Evolutionary conservation across 768 basidiomycete species (phyloP).

Genomic region (Termitomyces eurrhizus): DNA sequence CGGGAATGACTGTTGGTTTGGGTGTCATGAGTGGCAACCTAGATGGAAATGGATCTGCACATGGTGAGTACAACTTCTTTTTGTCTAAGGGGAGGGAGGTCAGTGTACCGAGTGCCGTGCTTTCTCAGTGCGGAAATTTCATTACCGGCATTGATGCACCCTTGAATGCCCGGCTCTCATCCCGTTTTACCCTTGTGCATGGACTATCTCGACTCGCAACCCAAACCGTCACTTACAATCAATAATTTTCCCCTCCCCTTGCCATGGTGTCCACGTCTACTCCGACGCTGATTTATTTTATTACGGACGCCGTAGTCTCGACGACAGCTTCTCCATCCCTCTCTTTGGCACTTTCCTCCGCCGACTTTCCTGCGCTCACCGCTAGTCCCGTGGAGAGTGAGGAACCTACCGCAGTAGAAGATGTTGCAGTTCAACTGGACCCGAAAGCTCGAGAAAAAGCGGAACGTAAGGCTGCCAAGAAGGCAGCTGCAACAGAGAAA

Average conservation of each 20-base stretch:
- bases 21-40: slow-evolving; percentile 23
- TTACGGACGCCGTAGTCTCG: slow-evolving; percentile 36
- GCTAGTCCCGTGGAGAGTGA: slow-evolving; percentile 28
- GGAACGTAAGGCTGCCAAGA: slow-evolving; percentile 62
- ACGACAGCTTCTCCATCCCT: slow-evolving; percentile 42
- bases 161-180: slow-evolving; percentile 33
- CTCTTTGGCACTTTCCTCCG: slow-evolving; percentile 55
- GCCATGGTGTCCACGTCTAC: slow-evolving; percentile 44
- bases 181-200: slow-evolving; percentile 27
- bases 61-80: slow-evolving; percentile 65
- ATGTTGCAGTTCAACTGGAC: slow-evolving; percentile 23
- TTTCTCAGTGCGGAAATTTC: slow-evolving; percentile 85
- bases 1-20: slow-evolving; percentile 19
- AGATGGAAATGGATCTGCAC: slow-evolving; percentile 36
- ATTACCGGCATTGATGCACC: slow-evolving; percentile 63
- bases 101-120: slow-evolving; percentile 86
- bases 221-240: slow-evolving; percentile 22
- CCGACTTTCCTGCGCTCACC: slow-evolving; percentile 76
- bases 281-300: slow-evolving; percentile 50
- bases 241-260: slow-evolving; percentile 43
- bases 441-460: slow-evolving; percentile 51
- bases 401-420: slow-evolving; percentile 29
- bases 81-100: slow-evolving; percentile 75
- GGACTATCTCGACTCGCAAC: slow-evolving; percentile 35
- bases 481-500: slow-evolving; percentile 58